Evolutionary conservation across 768 basidiomycete species (phyloP).

Genomic region (Calocera viscosa): DNA sequence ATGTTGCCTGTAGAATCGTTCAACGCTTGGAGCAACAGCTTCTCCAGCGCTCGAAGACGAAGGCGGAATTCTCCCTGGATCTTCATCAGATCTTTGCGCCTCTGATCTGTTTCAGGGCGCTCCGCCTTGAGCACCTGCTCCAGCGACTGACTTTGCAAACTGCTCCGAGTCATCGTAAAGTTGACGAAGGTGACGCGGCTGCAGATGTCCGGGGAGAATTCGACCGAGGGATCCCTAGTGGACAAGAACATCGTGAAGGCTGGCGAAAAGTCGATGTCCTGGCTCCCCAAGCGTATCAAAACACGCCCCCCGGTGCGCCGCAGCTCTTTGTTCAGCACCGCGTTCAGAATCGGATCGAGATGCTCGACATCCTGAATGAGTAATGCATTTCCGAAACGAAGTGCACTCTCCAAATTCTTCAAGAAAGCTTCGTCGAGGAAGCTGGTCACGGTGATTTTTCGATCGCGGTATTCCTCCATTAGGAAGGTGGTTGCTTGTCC

Average conservation of each 20-base stretch:
- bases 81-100: conserved; percentile 93
- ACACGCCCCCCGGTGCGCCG: conserved; percentile 93
- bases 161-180: conserved; percentile 97
- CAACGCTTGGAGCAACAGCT: conserved; percentile 80
- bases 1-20: conserved; percentile 97
- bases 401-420: conserved; percentile 94
- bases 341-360: conserved; percentile 92
- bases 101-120: conserved; percentile 89
- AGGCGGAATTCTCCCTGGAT: conserved; percentile 96
- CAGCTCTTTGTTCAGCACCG: conserved; percentile 93
- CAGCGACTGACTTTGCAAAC: conserved; percentile 94
- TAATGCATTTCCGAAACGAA: conserved; percentile 94
- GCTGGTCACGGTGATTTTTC: conserved; percentile 95
- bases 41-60: conserved; percentile 82
- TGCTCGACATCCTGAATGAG: conserved; percentile 97
- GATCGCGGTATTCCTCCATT: conserved; percentile 84
- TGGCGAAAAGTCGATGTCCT: conserved; percentile 98
- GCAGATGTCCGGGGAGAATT: conserved; percentile 97
- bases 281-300: conserved; percentile 87
- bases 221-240: conserved; percentile 90
- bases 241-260: conserved; percentile 99
- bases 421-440: conserved; percentile 98
- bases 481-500: conserved; percentile 94
- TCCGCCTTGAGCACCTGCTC: conserved; percentile 96
- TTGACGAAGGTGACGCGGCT: conserved; percentile 93